Evolutionary conservation across 129 eudicot genomes (phyloP), one percentile per base, ranked within the genome.

Genomic region (Dittrichia graveolens): DNA sequence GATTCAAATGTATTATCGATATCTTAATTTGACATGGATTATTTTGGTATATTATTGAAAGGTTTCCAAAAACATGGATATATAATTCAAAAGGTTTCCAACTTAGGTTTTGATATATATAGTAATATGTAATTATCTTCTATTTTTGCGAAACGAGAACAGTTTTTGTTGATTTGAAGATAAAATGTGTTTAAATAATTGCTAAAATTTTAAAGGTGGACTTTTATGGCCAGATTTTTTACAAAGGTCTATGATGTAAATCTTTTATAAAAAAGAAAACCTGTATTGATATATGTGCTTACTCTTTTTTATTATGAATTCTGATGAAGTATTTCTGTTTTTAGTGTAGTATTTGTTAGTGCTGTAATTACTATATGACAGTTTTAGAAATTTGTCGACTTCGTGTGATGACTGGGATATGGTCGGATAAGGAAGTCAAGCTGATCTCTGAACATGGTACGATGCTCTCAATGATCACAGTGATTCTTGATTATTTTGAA

Each of bases 351-450:
- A 61, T 69, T 61, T 49, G 43, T 49, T 69, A 71, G 73, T 53
- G 78, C 60, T 78, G 77, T 78, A 78, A 71, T 53, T 78, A 78
- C 81, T 77, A 60, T 77, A 78, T 71, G 67, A 71, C 63, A 78
- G 77, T 71, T 71, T 71, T 78, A 63, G 73, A 63, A 70, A 78
- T 78, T 78, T 71, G 82, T 54, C 78, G 82, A 78, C 73, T 12
- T 71, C 77, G 43, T 62, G 77, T 39, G 1, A 62, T 78, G 76
- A 41, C 77, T 71, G 61, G 77, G 40, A 78, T 45, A 44, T 46
- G 72, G 67, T 19, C 60, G 67, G 63, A 54, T 78, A 78, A 72
- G 19, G 67, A 71, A 45, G 67, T 55, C 73, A 56, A 78, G 82
- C 49, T 65, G 45, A 63, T 31, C 9, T 62, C 52, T 6, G 16